A percentile compares a stretch with the other conserved stretches of the same genome.
Evolutionary conservation across 306 rosid species (phyloP).

Genomic region (Cucumis hystrix): DNA sequence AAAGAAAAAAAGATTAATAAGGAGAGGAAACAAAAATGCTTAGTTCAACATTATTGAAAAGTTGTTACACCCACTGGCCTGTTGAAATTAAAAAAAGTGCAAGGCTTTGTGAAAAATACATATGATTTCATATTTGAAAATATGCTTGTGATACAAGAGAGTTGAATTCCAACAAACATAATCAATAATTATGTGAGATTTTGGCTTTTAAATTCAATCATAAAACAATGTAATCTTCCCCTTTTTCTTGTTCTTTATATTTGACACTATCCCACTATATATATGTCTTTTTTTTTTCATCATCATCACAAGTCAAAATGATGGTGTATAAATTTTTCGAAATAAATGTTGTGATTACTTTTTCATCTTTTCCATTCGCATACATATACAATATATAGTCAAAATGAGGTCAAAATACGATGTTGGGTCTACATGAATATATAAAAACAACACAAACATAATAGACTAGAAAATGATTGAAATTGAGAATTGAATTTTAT

Average conservation of each 20-base stretch:
- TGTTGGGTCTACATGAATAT: too few relatives aligned
- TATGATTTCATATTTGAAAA: slow-evolving; percentile 10
- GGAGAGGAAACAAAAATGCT: slow-evolving; percentile 18
- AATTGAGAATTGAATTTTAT: neutral
- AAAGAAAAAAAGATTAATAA: neutral
- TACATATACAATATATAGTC: neutral
- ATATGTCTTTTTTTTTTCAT: neutral
- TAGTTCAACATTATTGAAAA: slow-evolving; percentile 37
- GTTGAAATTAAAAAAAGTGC: slow-evolving; percentile 2
- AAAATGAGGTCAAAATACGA: too few relatives aligned
- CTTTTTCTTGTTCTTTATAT: neutral
- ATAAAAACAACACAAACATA: neutral
- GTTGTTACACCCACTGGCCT: slow-evolving; percentile 91
- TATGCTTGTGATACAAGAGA: slow-evolving; percentile 37
- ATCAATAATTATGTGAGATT: slow-evolving; percentile 1
- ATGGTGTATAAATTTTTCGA: too few relatives aligned
- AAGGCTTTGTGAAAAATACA: neutral
- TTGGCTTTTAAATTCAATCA: neutral
- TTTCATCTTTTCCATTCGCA: neutral
- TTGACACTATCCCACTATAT: too few relatives aligned
- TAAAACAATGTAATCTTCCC: neutral
- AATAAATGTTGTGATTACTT: neutral
- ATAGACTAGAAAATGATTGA: neutral
- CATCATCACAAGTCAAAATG: neutral
- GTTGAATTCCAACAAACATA: slow-evolving; percentile 4